Base-by-base conservation (phyloP, 2,329 filamentous ascomycete genomes). In the Onygena corvina region DNA sequence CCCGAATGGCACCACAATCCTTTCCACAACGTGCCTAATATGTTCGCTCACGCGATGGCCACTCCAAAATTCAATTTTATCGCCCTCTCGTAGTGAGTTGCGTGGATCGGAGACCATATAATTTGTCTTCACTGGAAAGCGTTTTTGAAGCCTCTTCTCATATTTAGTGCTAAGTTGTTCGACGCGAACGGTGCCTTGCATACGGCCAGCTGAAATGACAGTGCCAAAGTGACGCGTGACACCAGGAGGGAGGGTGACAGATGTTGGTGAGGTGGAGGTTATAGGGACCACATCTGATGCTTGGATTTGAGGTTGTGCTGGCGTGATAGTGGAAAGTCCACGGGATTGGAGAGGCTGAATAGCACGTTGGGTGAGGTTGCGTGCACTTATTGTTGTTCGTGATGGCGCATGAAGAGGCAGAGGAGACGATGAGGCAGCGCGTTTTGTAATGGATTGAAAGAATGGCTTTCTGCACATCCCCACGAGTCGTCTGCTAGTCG, bases 61-160 rank as follows among this genome's bases (percentile, higher is more conserved):
- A 5, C 64, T 67, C 48, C 65, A 64, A 51, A 70, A 70, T 52
- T 70, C 65, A 50, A 70, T 66, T 46, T 69, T 64, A 48, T 70
- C 67, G n/a, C 67, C 67, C 33, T 67, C 61, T 34, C 67, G 65
- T 30, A 69, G 59, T 5, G 66, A 69, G 55, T 69, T 62, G 48
- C 57, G 60, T 9, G 67, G 67, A 51, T 70, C 67, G 1, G 62
- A 58, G 1, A 70, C 67, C 5, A 65, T 53, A 52, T 59, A 64
- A 9, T 55, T 58, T 9, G 59, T 64, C 33, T 60, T 58, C 49
- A 63, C 57, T 1, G 64, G 62, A 57, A 65, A 70, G 46, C 52
- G 57, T 55, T 68, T 68, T 49, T 60, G 62, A 34, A 70, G 59
- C 38, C 62, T 57, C 18, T 59, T 56, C 57, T 70, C 64, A 61